Evolutionary conservation across 805 yeast genomes (phyloP), one percentile per base, ranked within the genome.

Genomic region (Helenozyma rhizophorensis): DNA sequence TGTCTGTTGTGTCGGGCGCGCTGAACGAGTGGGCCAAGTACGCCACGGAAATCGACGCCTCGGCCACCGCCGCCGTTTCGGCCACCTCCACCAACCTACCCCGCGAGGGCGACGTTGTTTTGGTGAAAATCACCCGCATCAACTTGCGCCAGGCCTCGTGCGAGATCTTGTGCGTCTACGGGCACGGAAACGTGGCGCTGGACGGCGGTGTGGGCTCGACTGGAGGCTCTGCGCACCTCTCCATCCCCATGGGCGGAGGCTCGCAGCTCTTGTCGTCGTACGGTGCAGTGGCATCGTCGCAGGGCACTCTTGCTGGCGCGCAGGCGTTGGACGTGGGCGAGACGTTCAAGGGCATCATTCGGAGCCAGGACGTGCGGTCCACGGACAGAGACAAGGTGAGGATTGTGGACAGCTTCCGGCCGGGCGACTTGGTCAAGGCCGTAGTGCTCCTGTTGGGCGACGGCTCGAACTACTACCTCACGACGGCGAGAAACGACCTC

Each of bases 381-480:
- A 86, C 96, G 0, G 96, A 93, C 45, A 70, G 96, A 50, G 98
- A 93, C 53, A 76, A 77, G 50, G 89, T 88, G 21, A 81, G 82
- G 49, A 71, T 90, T 21, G 72, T 76, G 36, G 85, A 85, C 13
- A 72, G 88, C 52, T 93, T 80, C 60, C 74, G 74, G 46, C 97
- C 97, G 0, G 97, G 97, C 11, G 99, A 93, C 58, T 76, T 93
- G 32, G 84, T 93, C 2, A 70, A 95, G 40, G 96, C 96, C 0
- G 66, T 72, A 44, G 80, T 89, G 7, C 64, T 75, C n/a, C 85
- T 96, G 0, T 63, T 93, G 21, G 99, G 99, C 34, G 98, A 93
- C 58, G 97, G 97, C 7, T 71, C 83, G 13, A 85, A 86, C 54
- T 93, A 89, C 54, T 93, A 89, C 56, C 65, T 93, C 42, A 74